Percentiles rank a stretch among this genome's conserved stretches.
Conservation (phyloP, 257 asterid genomes). For the Solanum chilense region DNA sequence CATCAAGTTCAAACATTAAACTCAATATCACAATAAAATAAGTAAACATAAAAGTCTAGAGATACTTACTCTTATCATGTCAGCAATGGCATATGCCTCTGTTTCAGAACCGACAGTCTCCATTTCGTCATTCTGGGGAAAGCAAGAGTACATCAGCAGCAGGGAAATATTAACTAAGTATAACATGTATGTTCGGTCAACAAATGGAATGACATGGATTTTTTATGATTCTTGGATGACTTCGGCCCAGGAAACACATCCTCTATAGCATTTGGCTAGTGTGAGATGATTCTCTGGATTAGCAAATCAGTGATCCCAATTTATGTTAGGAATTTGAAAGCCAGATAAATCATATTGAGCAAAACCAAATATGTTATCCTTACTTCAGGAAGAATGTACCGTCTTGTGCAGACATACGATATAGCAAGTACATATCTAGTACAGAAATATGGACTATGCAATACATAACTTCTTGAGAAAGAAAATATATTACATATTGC, state of each 20-base stretch:
- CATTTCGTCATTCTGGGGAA: conserved; percentile 53
- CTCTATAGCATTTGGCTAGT: not conserved
- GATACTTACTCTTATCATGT: conserved; percentile 69
- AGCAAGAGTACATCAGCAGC: not conserved
- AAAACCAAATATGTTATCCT: not conserved
- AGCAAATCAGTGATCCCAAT: not conserved
- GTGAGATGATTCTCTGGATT: not conserved
- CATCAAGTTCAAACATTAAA: not conserved
- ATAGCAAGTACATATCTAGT: not conserved
- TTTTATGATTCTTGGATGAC: not conserved
- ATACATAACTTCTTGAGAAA: not conserved
- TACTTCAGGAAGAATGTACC: not conserved
- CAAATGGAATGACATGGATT: not conserved
- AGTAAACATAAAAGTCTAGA: not conserved
- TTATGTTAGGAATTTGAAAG: not conserved
- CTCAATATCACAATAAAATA: not conserved
- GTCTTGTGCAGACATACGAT: not conserved
- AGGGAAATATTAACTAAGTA: not conserved
- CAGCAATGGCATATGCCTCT: conserved; percentile 87
- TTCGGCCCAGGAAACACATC: not conserved
- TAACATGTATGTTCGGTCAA: not conserved
- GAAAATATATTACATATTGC: not conserved
- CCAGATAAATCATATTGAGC: not conserved
- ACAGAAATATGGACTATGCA: not conserved
- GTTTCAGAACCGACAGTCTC: conserved; percentile 90